Conservation (phyloP, 1,284 basidiomycete genomes). For the Pseudozyma tsukubaensis region DNA sequence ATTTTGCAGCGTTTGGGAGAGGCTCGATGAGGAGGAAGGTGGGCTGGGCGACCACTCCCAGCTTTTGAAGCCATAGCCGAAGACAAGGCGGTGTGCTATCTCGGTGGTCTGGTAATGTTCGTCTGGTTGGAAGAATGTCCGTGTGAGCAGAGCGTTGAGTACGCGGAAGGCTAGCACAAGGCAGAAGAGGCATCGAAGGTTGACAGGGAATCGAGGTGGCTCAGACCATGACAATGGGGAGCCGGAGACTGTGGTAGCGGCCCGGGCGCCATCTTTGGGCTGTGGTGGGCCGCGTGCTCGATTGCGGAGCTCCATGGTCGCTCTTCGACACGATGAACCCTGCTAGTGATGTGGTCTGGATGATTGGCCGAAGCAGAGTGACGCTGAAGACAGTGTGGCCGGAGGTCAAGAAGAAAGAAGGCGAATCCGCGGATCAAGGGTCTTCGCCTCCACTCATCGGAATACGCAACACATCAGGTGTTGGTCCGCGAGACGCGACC, state of each 20-base stretch:
- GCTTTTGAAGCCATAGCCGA: constrained; percentile 89
- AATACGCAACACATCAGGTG: not conserved
- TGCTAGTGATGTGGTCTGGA: not conserved
- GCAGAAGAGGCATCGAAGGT: constrained; percentile 20
- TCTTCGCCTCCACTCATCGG: not conserved
- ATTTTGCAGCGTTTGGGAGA: constrained; percentile 9
- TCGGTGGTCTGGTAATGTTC: constrained; percentile 97
- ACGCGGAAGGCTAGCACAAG: constrained; percentile 69
- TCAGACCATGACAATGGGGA: not conserved
- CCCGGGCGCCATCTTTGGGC: not conserved
- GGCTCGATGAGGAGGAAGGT: not conserved
- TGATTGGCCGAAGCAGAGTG: not conserved
- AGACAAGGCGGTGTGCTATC: constrained; percentile 87
- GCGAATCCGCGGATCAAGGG: not conserved
- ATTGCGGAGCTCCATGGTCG: constrained; percentile 6
- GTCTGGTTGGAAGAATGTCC: constrained; percentile 95
- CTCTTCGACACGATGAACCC: not conserved
- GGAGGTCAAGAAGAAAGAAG: not conserved
- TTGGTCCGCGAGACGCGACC: constrained; percentile 1
- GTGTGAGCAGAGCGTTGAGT: constrained; percentile 75
- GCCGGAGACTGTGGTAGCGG: not conserved
- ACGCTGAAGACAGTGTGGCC: no score
- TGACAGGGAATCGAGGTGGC: not conserved
- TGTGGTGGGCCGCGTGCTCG: not conserved
- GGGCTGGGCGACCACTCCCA: constrained; percentile 84